Evolutionary conservation across 768 basidiomycete species (phyloP).

Genomic region (Tulasnella sp.): DNA sequence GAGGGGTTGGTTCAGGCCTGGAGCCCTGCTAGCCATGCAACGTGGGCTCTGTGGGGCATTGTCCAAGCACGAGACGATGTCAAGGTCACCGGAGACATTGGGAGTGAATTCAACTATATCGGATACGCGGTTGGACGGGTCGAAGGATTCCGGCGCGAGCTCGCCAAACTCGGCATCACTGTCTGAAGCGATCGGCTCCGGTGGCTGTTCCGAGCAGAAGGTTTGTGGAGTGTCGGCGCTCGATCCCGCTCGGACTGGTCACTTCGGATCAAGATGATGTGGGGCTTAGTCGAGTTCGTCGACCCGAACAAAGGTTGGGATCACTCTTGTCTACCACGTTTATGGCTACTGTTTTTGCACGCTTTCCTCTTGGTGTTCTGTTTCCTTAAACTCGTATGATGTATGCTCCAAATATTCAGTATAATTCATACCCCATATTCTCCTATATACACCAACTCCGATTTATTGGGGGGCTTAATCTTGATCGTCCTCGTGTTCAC

Average conservation of each 20-base stretch:
- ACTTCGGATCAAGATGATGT: background rate
- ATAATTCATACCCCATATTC: background rate
- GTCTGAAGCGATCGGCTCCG: background rate
- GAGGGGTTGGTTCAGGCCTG: slow-evolving; percentile 79
- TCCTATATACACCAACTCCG: background rate
- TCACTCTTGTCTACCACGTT: background rate
- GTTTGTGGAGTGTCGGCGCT: background rate
- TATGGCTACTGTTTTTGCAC: background rate
- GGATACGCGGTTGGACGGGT: slow-evolving; percentile 57
- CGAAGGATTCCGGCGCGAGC: slow-evolving; percentile 41
- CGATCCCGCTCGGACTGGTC: background rate
- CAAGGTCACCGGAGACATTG: slow-evolving; percentile 44
- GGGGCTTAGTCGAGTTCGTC: background rate
- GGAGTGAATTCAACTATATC: slow-evolving; percentile 81
- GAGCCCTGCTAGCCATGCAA: slow-evolving; percentile 85
- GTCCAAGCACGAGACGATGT: slow-evolving; percentile 81
- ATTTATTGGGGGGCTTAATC: background rate
- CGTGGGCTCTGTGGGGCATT: slow-evolving; percentile 95
- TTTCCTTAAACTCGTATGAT: background rate
- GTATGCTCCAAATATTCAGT: background rate
- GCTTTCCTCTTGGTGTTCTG: background rate
- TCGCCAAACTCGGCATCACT: slow-evolving; percentile 32
- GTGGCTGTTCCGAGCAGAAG: slow-evolving; percentile 5
- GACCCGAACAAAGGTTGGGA: background rate
- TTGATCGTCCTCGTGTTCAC: background rate